phyloP scores from a whole-genome alignment of 371 early-diverging fungal genomes.

The Vairimorpha ceranae region DNA sequence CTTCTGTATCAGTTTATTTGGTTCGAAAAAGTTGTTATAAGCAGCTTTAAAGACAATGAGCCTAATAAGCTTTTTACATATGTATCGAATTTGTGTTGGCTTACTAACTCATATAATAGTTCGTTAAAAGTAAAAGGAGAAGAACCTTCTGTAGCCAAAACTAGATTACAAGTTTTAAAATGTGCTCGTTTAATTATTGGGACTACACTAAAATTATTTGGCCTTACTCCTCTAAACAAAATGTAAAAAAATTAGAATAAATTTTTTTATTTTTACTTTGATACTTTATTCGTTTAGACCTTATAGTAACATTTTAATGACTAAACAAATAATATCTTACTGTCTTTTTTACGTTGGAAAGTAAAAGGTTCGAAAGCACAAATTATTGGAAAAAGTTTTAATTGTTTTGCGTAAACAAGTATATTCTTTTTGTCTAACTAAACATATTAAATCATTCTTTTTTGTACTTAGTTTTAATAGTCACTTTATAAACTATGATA shows the following conservation, averaged over 20 bases:
- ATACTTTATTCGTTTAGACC: too few relatives aligned
- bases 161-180: slow-evolving; percentile 70
- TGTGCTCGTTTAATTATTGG: slow-evolving; percentile 70
- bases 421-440: too few relatives aligned
- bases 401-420: too few relatives aligned
- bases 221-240: slow-evolving; percentile 70
- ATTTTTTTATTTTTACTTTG: too few relatives aligned
- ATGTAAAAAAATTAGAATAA: slow-evolving; percentile 66
- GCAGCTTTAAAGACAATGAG: slow-evolving; percentile 67
- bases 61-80: slow-evolving; percentile 84
- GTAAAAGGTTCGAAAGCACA: too few relatives aligned
- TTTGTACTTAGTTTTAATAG: too few relatives aligned
- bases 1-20: slow-evolving; percentile 73
- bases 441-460: too few relatives aligned
- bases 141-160: slow-evolving; percentile 71
- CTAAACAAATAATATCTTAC: too few relatives aligned
- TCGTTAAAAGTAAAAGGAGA: slow-evolving; percentile 72
- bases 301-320: too few relatives aligned
- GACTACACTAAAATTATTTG: slow-evolving; percentile 71
- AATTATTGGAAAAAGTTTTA: too few relatives aligned
- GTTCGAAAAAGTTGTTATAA: slow-evolving; percentile 76
- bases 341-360: too few relatives aligned
- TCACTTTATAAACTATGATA: too few relatives aligned
- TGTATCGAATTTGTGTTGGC: slow-evolving; percentile 74
- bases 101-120: slow-evolving; percentile 74